phyloP scores from a whole-genome alignment of 345 rosid genomes.

The Melaleuca quinquenervia region DNA sequence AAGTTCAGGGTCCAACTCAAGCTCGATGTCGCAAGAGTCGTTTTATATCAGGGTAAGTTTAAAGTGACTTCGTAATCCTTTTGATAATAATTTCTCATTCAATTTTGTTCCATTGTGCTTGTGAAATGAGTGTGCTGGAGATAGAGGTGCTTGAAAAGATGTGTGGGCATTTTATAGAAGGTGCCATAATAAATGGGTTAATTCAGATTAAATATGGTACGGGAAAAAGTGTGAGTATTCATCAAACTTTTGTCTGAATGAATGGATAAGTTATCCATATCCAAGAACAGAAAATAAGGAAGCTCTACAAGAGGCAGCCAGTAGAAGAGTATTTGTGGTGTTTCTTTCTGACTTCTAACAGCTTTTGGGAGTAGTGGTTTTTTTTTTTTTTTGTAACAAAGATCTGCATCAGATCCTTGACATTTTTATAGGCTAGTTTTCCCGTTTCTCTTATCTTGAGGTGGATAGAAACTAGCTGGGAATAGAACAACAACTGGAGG shows the following conservation, averaged over 20 bases:
- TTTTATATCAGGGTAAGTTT: slow-evolving; percentile 85
- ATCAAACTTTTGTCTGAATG: neutral
- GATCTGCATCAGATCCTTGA: neutral
- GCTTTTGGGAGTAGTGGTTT: neutral
- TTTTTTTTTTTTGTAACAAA: neutral
- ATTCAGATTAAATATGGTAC: neutral
- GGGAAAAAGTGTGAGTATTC: neutral
- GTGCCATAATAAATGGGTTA: neutral
- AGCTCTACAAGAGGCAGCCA: neutral
- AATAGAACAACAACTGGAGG: neutral
- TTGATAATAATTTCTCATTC: neutral
- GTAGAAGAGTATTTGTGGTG: neutral
- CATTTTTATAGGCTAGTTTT: neutral
- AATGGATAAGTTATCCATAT: neutral
- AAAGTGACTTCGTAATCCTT: neutral
- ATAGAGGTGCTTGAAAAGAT: neutral
- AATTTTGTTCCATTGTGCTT: neutral
- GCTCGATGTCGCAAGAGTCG: slow-evolving; percentile 93
- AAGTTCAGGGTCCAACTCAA: slow-evolving; percentile 92
- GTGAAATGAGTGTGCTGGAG: neutral
- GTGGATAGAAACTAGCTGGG: neutral
- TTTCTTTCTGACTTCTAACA: neutral
- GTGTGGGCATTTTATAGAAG: neutral
- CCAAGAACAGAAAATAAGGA: neutral
- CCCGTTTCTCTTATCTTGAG: neutral